Conservation (phyloP, 2,329 filamentous ascomycete species). For the Colletotrichum phormii region DNA sequence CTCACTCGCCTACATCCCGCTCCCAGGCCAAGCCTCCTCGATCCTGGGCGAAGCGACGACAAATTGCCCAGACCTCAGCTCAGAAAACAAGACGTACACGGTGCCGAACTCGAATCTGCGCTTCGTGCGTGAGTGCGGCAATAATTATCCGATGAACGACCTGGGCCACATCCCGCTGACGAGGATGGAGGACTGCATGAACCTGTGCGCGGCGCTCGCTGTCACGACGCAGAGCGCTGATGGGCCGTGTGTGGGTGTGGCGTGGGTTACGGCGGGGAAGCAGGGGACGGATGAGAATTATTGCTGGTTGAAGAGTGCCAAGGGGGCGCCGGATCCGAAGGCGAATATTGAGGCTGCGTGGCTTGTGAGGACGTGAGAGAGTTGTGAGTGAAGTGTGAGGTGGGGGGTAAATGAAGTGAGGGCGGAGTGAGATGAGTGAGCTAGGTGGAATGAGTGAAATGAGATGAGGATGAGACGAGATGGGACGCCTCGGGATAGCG, state of each 20-base stretch:
- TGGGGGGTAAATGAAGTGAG: background rate
- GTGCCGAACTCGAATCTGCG: constrained; percentile 38
- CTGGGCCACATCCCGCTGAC: constrained; percentile 38
- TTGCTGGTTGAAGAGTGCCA: constrained; percentile 40
- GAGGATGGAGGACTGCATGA: constrained; percentile 40
- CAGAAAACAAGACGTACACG: constrained; percentile 31
- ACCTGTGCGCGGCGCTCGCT: constrained; percentile 40
- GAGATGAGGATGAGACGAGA: background rate
- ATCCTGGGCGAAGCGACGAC: background rate
- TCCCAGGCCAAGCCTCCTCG: background rate
- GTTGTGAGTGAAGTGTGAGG: background rate
- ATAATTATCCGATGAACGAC: constrained; percentile 37
- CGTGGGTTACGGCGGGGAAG: constrained; percentile 38
- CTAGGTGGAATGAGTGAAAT: too few relatives aligned
- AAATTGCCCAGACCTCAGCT: background rate
- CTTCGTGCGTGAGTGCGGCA: constrained; percentile 38
- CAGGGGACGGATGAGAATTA: constrained; percentile 38
- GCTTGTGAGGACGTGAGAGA: constrained; percentile 1
- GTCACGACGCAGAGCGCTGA: constrained; percentile 35
- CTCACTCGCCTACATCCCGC: background rate
- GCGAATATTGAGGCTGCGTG: constrained; percentile 25
- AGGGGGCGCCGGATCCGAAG: constrained; percentile 10
- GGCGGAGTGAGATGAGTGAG: background rate
- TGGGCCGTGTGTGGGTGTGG: constrained; percentile 38
- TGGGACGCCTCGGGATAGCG: background rate